Evolutionary conservation across 169 alveolate genomes (phyloP).

Genomic region (Plasmodium coatneyi): DNA sequence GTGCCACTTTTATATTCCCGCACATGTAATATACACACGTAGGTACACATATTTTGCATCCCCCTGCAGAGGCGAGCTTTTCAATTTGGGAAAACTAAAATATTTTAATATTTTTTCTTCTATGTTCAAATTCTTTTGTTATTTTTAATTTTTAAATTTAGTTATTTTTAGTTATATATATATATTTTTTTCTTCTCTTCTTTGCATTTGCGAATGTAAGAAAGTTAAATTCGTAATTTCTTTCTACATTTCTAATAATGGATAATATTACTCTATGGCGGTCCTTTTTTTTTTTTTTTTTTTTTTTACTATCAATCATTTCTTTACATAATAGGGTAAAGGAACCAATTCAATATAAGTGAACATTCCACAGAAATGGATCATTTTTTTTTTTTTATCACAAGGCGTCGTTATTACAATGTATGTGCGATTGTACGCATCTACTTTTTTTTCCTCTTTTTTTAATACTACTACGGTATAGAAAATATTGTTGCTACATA

Average conservation of each 20-base stretch:
- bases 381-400: not conserved
- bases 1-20: not conserved
- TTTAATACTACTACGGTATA: not conserved
- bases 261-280: not conserved
- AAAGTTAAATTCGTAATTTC: not conserved
- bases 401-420: not conserved
- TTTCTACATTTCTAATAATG: not conserved
- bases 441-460: not conserved
- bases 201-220: not conserved
- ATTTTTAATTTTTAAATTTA: conserved; percentile 34
- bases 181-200: not conserved
- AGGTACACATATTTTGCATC: not conserved
- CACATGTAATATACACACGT: not conserved
- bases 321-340: not conserved
- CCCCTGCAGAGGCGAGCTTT: not conserved
- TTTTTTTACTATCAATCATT: not conserved
- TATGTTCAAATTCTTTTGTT: not conserved
- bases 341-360: not conserved
- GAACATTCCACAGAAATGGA: not conserved
- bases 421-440: not conserved
- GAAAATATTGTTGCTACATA: not conserved
- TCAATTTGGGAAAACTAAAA: conserved; percentile 8
- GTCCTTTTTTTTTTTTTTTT: not conserved
- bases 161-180: conserved; percentile 19
- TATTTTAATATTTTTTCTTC: conserved; percentile 29